Percentiles rank a stretch among this genome's conserved stretches.
These are phyloP conservation scores for Starmera amethionina DNA, from an alignment of 805 yeast genomes.

Conservation along the genomic window DNA sequence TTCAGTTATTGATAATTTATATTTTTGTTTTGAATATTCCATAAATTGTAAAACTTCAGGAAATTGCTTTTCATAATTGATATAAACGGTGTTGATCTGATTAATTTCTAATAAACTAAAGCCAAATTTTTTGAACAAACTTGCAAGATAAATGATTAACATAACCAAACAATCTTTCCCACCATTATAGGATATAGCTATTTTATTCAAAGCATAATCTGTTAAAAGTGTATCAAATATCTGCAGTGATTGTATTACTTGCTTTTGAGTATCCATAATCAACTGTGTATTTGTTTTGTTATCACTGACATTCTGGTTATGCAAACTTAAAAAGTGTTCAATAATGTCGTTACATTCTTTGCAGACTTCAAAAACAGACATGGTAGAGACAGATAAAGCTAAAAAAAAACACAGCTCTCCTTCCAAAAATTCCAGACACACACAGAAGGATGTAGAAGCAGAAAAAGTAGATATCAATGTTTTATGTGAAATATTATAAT, in stretches of 20 bases:
- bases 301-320: too few species aligned
- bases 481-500: too few species aligned
- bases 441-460: too few species aligned
- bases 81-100: conserved; percentile 52
- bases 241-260: not conserved
- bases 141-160: conserved; percentile 64
- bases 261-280: not conserved
- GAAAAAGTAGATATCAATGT: too few species aligned
- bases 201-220: conserved; percentile 26
- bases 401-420: too few species aligned
- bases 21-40: conserved; percentile 37
- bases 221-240: not conserved
- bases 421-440: too few species aligned
- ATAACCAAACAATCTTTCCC: conserved; percentile 95
- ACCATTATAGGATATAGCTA: conserved; percentile 86
- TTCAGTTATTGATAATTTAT: conserved; percentile 39
- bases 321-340: too few species aligned
- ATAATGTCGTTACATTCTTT: too few species aligned
- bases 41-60: conserved; percentile 63
- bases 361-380: too few species aligned
- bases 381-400: too few species aligned
- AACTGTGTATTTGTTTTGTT: too few species aligned
- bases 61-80: conserved; percentile 68
- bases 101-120: conserved; percentile 11
- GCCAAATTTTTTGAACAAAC: conserved; percentile 23